Evolutionary conservation across 2,329 filamentous ascomycete species (phyloP).

Genomic region (Leptographium procerum): DNA sequence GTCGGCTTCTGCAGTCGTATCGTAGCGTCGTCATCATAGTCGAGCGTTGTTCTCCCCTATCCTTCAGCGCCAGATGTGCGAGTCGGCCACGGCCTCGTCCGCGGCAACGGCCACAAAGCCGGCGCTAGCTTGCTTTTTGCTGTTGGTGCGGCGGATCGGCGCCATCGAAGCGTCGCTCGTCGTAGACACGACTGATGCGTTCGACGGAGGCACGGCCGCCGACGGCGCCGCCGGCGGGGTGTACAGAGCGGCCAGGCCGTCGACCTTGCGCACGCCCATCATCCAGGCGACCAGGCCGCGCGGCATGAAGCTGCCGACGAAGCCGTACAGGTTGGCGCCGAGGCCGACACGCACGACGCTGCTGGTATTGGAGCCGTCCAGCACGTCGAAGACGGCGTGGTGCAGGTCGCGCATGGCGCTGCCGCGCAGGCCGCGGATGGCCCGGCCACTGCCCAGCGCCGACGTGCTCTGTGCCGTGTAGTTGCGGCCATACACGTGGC

Average conservation of each 20-base stretch:
- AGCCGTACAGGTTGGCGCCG: constrained; percentile 71
- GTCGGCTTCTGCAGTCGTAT: neutral
- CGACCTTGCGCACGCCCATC: constrained; percentile 64
- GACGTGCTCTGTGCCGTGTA: constrained; percentile 44
- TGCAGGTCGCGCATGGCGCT: constrained; percentile 70
- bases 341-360: constrained; percentile 69
- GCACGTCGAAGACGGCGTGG: constrained; percentile 79
- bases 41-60: no score
- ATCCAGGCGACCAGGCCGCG: constrained; percentile 77
- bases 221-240: constrained; percentile 25
- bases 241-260: constrained; percentile 45
- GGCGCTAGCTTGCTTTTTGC: constrained; percentile 14
- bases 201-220: constrained; percentile 10
- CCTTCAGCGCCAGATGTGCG: constrained; percentile 34
- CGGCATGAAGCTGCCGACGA: constrained; percentile 75
- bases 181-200: neutral
- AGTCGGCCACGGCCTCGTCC: constrained; percentile 24
- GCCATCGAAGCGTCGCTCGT: neutral
- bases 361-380: constrained; percentile 52
- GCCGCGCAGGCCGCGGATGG: constrained; percentile 48
- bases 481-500: constrained; percentile 51
- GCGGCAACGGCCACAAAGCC: constrained; percentile 41
- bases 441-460: constrained; percentile 41
- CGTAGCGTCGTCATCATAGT: constrained; percentile 7
- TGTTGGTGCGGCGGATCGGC: constrained; percentile 10